Base-by-base conservation (phyloP, 495 filamentous ascomycete species). In the Penicillium salamii region DNA sequence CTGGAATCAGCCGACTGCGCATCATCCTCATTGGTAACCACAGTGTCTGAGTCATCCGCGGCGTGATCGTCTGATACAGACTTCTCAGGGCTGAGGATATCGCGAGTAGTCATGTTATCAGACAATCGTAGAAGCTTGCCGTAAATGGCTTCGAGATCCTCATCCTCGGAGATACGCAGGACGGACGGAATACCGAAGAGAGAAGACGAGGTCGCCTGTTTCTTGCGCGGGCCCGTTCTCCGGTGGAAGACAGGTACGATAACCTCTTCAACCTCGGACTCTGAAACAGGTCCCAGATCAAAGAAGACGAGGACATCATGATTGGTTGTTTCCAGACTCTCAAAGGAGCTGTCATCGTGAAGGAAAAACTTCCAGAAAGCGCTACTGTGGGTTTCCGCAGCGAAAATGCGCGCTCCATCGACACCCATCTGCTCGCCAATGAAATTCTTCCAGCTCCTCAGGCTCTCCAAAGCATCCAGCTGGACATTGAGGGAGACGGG, bases 351-450 rank as follows among this genome's bases (percentile, higher is more conserved):
- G 7, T 66, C 67, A 5, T 68, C 68, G 58, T 95, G 84, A 8
- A 87, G 79, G 52, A 91, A 95, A 14, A 85, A 74, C 57, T 87
- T 89, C 71, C 88, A 97, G 67, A 97, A 92, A 49, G 83, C 88
- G 45, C 74, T 66, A 52, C 83, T 85, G 64, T 87, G 95, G 19
- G 92, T 80, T 50, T 98, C 93, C 7, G 81, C 82, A 9, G 81
- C 82, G 59, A 95, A 79, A 7, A 96, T 70, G 46, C 63, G 75
- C 40, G 78, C 65, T 7, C 72, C 59, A 44, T 83, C 71, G 5
- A 78, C 61, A 7, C 80, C 81, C 35, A 88, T 79, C 49, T 84
- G 85, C 28, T 74, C 77, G 7, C 82, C 88, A 15, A 97, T 66
- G 52, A 84, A 84, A 45, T 92, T 80, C 57, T 93, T 96, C 51